Base-by-base conservation (phyloP, 345 rosid genomes). In the Geranium rotundifolium region DNA sequence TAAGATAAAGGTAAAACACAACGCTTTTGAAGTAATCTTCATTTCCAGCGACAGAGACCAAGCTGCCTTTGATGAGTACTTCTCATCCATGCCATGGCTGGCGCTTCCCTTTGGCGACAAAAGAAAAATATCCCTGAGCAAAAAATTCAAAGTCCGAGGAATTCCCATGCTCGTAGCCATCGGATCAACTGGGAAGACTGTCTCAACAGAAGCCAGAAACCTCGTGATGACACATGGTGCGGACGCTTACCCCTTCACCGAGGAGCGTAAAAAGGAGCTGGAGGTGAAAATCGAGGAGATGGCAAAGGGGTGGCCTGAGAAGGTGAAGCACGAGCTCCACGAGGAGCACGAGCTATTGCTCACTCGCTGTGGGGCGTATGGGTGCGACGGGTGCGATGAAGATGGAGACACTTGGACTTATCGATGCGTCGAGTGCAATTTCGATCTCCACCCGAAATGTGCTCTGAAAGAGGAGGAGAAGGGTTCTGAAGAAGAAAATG, bases 261-360 rank as follows among this genome's bases (percentile, higher is more conserved):
- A 72, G 1, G 71, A 66, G 57, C 71, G 56, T n/a, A 41, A 65
- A 54, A 65, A 63, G 64, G 64, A 71, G 60, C 14, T 74, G 0
- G 79, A 76, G 13, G 71, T 41, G 19, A 63, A 74, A 61, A 73
- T 69, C n/a, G 72, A 64, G 14, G 85, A 80, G 67, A 79, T 74
- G 80, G 79, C 85, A 8, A 83, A 91, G 75, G 84, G 76, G 59
- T 86, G 91, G 91, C 91, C 96, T 39, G 67, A 73, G 82, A 86
- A 82, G 62, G 60, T 88, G 73, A 83, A 81, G 72, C 73, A 80
- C 71, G 79, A 62, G 29, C 84, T 76, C 54, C 91, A 88, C 8
- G 85, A 74, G 68, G 78, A 84, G 65, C 91, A 91, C 17, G 86
- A 85, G 66, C 78, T 88, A 17, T 78, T 71, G 57, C 84, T 75